Evolutionary conservation across 805 yeast genomes (phyloP).

Genomic region (Blastobotrys peoriensis): DNA sequence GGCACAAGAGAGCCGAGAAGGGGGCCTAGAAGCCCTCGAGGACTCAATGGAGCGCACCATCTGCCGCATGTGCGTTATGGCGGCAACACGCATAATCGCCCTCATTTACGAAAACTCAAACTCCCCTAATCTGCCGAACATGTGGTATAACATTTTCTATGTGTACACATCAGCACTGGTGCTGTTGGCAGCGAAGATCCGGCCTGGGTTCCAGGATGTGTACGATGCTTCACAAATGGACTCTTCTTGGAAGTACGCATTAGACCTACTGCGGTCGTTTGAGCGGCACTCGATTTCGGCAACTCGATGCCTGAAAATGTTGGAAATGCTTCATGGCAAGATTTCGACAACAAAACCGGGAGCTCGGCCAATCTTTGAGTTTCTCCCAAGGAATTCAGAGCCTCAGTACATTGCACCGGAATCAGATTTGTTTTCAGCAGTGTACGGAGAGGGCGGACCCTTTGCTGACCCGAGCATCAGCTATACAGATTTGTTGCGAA

Average conservation of each 20-base stretch:
- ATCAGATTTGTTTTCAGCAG: not conserved
- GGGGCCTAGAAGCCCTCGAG: constrained; percentile 5
- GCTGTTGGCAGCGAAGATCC: constrained; percentile 23
- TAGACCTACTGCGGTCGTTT: constrained; percentile 7
- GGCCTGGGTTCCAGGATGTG: constrained; percentile 16
- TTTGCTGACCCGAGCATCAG: not conserved
- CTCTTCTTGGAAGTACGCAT: constrained; percentile 11
- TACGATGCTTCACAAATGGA: constrained; percentile 10
- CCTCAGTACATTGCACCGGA: not conserved
- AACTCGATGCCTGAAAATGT: constrained; percentile 10
- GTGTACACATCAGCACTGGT: constrained; percentile 24
- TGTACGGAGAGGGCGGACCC: not conserved
- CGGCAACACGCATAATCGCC: constrained; percentile 16
- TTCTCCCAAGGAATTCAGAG: constrained; percentile 2
- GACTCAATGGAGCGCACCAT: constrained; percentile 9
- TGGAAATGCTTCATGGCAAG: constrained; percentile 12
- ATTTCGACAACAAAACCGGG: constrained; percentile 3
- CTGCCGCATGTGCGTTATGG: constrained; percentile 12
- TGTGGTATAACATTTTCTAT: constrained; percentile 25
- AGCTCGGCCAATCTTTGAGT: constrained; percentile 9
- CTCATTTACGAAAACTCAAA: constrained; percentile 9
- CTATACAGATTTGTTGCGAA: not conserved
- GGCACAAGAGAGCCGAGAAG: not conserved
- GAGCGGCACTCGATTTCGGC: constrained; percentile 8
- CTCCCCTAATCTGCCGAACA: constrained; percentile 18